Base-by-base conservation (phyloP, 768 basidiomycete genomes). In the Amanita fuliginea region DNA sequence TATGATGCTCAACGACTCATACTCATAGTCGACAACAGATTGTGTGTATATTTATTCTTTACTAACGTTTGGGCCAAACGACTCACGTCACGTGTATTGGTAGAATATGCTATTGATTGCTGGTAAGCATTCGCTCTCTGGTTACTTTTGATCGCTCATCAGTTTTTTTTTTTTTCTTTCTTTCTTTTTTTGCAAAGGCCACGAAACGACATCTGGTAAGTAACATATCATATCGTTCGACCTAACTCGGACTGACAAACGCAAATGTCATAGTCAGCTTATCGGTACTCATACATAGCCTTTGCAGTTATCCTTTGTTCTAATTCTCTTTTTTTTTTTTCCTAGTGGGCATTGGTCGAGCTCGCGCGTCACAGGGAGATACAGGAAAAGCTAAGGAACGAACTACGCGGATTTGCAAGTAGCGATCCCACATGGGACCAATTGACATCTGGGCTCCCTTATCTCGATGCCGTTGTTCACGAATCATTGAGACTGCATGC, bases 171-270 rank as follows among this genome's bases (percentile, higher is more conserved):
- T n/a, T n/a, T n/a, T n/a, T n/a, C n/a, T n/a, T n/a, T n/a, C n/a
- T n/a, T n/a, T n/a, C n/a, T n/a, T n/a, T n/a, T 36, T 43, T 33
- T 54, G n/a, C 11, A 44, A 55, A 64, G 76, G 76, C 33, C 78
- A 78, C 47, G 77, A 78, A 60, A 78, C 77, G 3, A 78, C 76
- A 2, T 71, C 72, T 0, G 68, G 72, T 73, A 54, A 42, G 68
- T n/a, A 59, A 1, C 10, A 2, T 4, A 2, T 42, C 6, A 11
- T 7, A 8, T 4, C 1, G 11, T 5, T 3, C 39, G 9, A 18
- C 5, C 14, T 39, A 11, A 21, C 21, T n/a, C n/a, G n/a, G 16
- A 11, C 32, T 32, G 10, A 13, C 32, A 4, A 19, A 21, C 3
- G 16, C 0, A 5, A 5, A 40, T 40, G 10, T 19, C 19, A 10